These are phyloP conservation scores for Diplotaxis tenuifolia DNA, from an alignment of 345 rosid genomes.

Conservation along the genomic window DNA sequence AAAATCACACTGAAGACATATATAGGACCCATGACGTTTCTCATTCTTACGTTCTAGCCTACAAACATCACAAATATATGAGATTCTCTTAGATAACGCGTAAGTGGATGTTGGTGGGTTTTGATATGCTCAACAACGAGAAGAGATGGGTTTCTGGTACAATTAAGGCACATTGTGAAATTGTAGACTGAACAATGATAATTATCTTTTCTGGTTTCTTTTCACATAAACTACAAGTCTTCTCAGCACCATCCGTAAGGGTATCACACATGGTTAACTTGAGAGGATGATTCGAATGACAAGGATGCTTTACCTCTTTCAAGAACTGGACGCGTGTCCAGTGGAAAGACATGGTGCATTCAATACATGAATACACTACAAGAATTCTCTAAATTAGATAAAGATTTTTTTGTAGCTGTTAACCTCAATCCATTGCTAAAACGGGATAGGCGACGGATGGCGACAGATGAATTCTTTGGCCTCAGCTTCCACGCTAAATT, in stretches of 20 bases:
- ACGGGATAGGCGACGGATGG: no score
- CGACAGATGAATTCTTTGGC: no score
- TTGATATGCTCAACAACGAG: not conserved
- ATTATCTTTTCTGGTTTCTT: not conserved
- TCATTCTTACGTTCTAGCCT: not conserved
- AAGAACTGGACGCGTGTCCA: not conserved
- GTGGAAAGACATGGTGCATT: not conserved
- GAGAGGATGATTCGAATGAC: not conserved
- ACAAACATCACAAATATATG: conserved; percentile 1
- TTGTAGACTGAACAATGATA: not conserved
- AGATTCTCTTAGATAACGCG: not conserved
- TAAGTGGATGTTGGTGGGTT: conserved; percentile 9
- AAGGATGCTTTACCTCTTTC: not conserved
- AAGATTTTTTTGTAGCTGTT: no score
- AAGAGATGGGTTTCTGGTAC: not conserved
- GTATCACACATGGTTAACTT: not conserved
- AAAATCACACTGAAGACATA: not conserved
- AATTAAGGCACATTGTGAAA: not conserved
- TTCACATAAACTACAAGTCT: not conserved
- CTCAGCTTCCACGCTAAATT: no score
- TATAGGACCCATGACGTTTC: not conserved
- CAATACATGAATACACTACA: not conserved
- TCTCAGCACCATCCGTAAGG: not conserved
- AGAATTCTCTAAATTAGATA: no score
- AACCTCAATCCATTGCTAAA: no score